Percentiles rank a stretch among this genome's conserved stretches.
Conservation (phyloP, 2,329 filamentous ascomycete species). For the Penicillium freii region DNA sequence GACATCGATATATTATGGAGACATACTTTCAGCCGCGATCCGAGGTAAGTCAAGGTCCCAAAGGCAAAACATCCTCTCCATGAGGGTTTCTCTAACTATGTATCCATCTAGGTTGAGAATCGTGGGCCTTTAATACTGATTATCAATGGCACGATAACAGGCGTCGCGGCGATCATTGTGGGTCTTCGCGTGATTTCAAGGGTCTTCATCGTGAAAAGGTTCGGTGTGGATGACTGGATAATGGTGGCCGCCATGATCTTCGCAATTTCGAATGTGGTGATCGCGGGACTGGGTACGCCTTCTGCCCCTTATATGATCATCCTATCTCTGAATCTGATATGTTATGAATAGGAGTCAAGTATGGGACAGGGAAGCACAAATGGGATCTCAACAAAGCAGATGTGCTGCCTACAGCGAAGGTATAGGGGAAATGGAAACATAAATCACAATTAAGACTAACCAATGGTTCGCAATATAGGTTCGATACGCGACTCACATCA, state of each 20-base stretch:
- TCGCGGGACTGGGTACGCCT: background rate
- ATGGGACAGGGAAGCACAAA: background rate
- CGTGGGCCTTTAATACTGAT: background rate
- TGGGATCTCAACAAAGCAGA: background rate
- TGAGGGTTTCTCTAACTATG: background rate
- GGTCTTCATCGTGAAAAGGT: background rate
- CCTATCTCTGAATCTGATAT: background rate
- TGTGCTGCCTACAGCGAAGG: background rate
- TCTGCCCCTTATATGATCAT: background rate
- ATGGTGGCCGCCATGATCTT: background rate
- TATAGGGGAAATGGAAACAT: background rate
- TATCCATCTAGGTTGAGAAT: conserved; percentile 7
- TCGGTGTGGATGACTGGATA: background rate
- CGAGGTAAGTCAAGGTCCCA: background rate
- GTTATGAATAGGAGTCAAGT: background rate
- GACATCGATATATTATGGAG: background rate
- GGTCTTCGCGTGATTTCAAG: background rate
- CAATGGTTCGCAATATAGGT: background rate
- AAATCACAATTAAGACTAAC: no score
- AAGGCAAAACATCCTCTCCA: background rate
- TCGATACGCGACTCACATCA: conserved; percentile 1
- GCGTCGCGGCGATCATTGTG: background rate
- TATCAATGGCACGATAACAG: conserved; percentile 11
- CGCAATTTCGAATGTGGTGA: background rate
- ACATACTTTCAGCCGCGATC: background rate